Percentiles rank a stretch among this genome's conserved stretches.
These are phyloP conservation scores for Irpex sp. DNA, from an alignment of 1,284 basidiomycete genomes.

Conservation along the genomic window DNA sequence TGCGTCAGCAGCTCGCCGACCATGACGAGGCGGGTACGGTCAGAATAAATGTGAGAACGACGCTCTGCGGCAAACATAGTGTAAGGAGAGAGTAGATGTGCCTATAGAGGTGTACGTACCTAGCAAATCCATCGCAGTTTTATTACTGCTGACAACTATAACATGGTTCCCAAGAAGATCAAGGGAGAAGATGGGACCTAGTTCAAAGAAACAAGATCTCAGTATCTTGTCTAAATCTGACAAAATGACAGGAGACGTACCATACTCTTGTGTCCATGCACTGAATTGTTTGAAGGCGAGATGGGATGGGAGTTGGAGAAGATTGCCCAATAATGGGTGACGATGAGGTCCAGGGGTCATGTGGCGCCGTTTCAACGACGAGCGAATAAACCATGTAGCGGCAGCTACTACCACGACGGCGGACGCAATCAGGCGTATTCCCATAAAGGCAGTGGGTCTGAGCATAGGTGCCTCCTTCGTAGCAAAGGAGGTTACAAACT, in stretches of 20 bases:
- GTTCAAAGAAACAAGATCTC: not conserved
- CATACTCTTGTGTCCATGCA: slow-evolving; percentile 16
- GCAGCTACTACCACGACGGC: not conserved
- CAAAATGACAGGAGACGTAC: slow-evolving; percentile 4
- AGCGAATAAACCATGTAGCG: not conserved
- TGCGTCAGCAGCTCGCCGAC: slow-evolving; percentile 36
- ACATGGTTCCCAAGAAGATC: slow-evolving; percentile 55
- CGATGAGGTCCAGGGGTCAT: slow-evolving; percentile 54
- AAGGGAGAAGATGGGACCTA: slow-evolving; percentile 56
- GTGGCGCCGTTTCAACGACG: not conserved
- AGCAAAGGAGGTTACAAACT: too few relatives aligned
- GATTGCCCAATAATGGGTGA: slow-evolving; percentile 53
- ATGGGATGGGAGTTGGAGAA: slow-evolving; percentile 47
- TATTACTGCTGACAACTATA: slow-evolving; percentile 52
- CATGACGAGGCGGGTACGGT: slow-evolving; percentile 63
- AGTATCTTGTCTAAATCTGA: not conserved
- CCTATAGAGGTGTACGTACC: slow-evolving; percentile 46
- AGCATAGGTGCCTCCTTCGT: too few relatives aligned
- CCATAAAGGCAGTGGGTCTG: not conserved
- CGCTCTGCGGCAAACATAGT: not conserved
- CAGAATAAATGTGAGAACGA: slow-evolving; percentile 57
- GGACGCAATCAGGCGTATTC: not conserved
- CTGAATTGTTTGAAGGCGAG: slow-evolving; percentile 29
- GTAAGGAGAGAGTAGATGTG: slow-evolving; percentile 23
- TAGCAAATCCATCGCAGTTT: slow-evolving; percentile 51